phyloP scores from a whole-genome alignment of 805 yeast species.

The Ogataea wickerhamii region DNA sequence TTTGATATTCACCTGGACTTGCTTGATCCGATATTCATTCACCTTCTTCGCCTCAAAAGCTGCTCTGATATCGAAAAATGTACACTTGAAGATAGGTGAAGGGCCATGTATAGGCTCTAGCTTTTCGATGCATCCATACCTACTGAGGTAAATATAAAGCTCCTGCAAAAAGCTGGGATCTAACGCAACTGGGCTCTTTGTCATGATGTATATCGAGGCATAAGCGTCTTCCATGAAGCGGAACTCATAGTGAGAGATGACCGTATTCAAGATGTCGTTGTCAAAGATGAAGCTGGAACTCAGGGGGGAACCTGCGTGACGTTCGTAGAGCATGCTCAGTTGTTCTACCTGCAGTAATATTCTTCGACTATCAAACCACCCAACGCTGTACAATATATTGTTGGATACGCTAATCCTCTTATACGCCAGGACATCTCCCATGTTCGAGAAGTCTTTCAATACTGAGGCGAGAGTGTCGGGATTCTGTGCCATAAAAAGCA shows the following conservation, averaged over 20 bases:
- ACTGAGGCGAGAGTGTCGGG: slow-evolving; percentile 9
- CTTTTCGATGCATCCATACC: slow-evolving; percentile 22
- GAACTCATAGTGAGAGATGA: slow-evolving; percentile 20
- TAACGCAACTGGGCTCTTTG: slow-evolving; percentile 4
- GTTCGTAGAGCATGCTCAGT: slow-evolving; percentile 13
- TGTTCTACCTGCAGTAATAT: slow-evolving; percentile 17
- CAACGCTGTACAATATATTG: slow-evolving; percentile 17
- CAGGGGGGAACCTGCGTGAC: slow-evolving; percentile 6
- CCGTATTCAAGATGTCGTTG: slow-evolving; percentile 9
- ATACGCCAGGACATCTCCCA: slow-evolving; percentile 15
- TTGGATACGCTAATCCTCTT: slow-evolving; percentile 8
- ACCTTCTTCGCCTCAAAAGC: slow-evolving; percentile 30
- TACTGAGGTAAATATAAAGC: slow-evolving; percentile 17
- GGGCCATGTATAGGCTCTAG: slow-evolving; percentile 11
- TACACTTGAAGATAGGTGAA: slow-evolving; percentile 24
- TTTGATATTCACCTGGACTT: slow-evolving; percentile 15
- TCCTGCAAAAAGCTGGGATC: slow-evolving; percentile 14
- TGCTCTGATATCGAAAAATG: slow-evolving; percentile 34
- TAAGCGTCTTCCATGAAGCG: slow-evolving; percentile 23
- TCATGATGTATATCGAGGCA: slow-evolving; percentile 18
- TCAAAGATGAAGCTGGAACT: slow-evolving; percentile 7
- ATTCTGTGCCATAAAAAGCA: slow-evolving; percentile 12
- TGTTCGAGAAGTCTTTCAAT: slow-evolving; percentile 10
- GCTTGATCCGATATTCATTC: slow-evolving; percentile 6
- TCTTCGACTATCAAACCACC: slow-evolving; percentile 30